A percentile compares a stretch with the other conserved stretches of the same genome.
Conservation (phyloP, 164 flowering plant species). For the Nymphaea thermarum region DNA sequence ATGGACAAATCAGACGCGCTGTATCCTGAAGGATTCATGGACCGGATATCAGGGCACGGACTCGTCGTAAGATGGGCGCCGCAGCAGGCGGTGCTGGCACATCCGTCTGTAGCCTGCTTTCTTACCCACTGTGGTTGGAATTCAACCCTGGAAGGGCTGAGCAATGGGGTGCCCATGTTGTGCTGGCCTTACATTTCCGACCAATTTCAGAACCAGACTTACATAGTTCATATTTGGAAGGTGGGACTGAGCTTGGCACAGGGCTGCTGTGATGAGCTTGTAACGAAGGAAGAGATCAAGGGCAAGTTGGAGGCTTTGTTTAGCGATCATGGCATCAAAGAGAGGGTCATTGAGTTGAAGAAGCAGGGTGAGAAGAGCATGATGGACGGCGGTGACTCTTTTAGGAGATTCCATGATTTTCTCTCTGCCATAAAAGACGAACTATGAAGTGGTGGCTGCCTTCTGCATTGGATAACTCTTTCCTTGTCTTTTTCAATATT, state of each 20-base stretch:
- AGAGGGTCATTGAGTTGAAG: conserved; percentile 8
- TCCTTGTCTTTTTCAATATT: no score
- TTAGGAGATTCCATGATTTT: conserved; percentile 5
- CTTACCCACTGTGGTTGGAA: conserved; percentile 14
- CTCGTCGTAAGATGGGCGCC: conserved; percentile 7
- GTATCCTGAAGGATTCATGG: conserved; percentile 5
- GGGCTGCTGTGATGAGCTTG: conserved; percentile 5
- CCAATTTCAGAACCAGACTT: conserved; percentile 8
- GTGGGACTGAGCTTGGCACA: not conserved
- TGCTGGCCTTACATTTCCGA: conserved; percentile 13
- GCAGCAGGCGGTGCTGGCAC: conserved; percentile 6
- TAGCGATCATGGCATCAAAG: conserved; percentile 7
- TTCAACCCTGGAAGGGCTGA: conserved; percentile 10
- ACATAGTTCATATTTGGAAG: not conserved
- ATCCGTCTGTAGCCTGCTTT: conserved; percentile 6
- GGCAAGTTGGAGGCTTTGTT: conserved; percentile 5
- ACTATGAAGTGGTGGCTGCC: no score
- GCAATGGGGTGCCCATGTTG: conserved; percentile 11
- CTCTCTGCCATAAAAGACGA: not conserved
- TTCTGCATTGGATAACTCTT: no score
- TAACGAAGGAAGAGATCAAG: conserved; percentile 9
- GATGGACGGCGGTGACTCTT: conserved; percentile 23
- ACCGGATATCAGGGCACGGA: conserved; percentile 1
- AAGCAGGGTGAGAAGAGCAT: conserved; percentile 6
- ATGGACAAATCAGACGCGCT: not conserved